Percentiles rank a stretch among this genome's conserved stretches.
Conservation (phyloP, 805 yeast species). For the Saturnispora sekii region DNA sequence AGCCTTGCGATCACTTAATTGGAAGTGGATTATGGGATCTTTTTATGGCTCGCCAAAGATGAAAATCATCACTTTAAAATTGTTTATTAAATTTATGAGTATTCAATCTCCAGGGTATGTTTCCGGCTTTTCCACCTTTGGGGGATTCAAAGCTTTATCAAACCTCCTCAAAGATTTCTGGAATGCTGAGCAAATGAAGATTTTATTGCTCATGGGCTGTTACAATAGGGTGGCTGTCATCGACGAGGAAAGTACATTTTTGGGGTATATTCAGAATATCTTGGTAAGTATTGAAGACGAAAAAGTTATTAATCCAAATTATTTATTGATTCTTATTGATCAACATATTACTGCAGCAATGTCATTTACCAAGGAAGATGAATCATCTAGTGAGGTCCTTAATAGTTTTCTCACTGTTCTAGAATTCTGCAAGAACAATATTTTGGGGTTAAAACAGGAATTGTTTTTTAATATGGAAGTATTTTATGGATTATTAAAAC, state of each 20-base stretch:
- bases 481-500: conserved; percentile 4
- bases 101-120: conserved; percentile 38
- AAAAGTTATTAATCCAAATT: too few species aligned
- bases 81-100: conserved; percentile 42
- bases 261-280: not conserved
- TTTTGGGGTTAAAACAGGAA: too few species aligned
- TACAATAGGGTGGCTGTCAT: conserved; percentile 26
- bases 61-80: conserved; percentile 29
- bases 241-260: conserved; percentile 1
- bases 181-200: conserved; percentile 35
- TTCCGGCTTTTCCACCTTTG: conserved; percentile 39
- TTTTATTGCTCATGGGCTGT: conserved; percentile 34
- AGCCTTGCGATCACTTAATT: conserved; percentile 44
- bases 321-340: too few species aligned
- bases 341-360: too few species aligned
- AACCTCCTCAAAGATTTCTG: conserved; percentile 39
- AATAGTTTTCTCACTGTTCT: not conserved
- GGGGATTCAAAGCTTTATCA: conserved; percentile 42
- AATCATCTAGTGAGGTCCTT: too few species aligned
- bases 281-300: not conserved
- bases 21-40: conserved; percentile 56
- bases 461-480: too few species aligned
- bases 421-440: not conserved
- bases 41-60: conserved; percentile 33
- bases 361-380: too few species aligned